Base-by-base conservation (phyloP, 2,329 filamentous ascomycete species). In the Dissoconium aciculare region DNA sequence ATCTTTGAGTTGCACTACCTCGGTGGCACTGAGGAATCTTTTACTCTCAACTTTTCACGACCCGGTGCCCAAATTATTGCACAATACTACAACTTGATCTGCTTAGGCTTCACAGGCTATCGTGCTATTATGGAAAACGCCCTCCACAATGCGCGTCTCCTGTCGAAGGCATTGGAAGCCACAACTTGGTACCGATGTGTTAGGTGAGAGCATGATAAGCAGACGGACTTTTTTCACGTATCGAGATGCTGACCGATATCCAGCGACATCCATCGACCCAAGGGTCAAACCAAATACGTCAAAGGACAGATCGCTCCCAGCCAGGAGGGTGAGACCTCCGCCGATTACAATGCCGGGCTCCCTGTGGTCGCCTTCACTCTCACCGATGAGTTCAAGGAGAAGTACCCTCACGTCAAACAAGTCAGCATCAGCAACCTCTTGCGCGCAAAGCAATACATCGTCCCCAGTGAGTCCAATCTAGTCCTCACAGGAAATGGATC, bases 71-170 rank as follows among this genome's bases (percentile, higher is more conserved):
- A 80, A 38, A 62, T 81, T 34, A 71, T 80, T 37, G 74, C 66
- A 0, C 77, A 81, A 47, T 81, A 81, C 53, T 81, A 71, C 55
- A 79, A 81, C 43, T 58, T 81, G 9, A 72, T 81, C 36, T 74
- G 78, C 39, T 64, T 81, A 0, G 77, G 77, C 2, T 74, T 71
- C 51, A 57, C 59, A 2, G 77, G 76, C 6, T 82, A 75, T 53
- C 64, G 62, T 8, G 56, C 59, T 19, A 64, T 76, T 36, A 78
- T 74, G 68, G 73, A 78, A 47, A 78, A 76, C 46, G 70, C 69
- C 28, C 56, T 80, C 21, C 51, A 64, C 16, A 79, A 79, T 44
- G 74, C 75, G 1, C 63, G 74, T 2, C 50, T 78, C 2, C 56
- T 79, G 10, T 73, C 69, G 28, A 69, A 74, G 37, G 64, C 64